These are phyloP conservation scores for Pseudocercospora macadamiae DNA, from an alignment of 2,329 filamentous ascomycete species.

Conservation along the genomic window DNA sequence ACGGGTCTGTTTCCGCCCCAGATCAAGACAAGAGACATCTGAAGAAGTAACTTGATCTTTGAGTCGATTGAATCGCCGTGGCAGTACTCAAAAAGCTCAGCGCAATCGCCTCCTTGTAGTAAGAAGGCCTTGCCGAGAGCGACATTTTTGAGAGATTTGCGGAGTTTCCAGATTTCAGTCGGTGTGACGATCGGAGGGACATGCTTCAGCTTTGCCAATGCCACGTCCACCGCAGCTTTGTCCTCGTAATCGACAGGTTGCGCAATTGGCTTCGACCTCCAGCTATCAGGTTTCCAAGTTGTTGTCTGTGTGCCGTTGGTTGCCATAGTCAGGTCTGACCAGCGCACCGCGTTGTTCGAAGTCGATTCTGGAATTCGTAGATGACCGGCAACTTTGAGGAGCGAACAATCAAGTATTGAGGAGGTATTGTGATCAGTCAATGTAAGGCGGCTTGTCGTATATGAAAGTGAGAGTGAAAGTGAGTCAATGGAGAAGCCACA, in stretches of 20 bases:
- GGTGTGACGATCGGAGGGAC: slow-evolving; percentile 80
- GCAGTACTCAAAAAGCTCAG: slow-evolving; percentile 97
- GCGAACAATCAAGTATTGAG: no score
- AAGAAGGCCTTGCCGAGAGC: slow-evolving; percentile 90
- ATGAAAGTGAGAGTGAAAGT: background rate
- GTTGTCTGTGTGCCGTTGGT: slow-evolving; percentile 5
- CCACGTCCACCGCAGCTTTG: slow-evolving; percentile 59
- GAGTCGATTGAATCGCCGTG: slow-evolving; percentile 85
- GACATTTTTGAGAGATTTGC: slow-evolving; percentile 78
- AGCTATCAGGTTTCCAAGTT: slow-evolving; percentile 67
- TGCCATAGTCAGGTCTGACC: background rate
- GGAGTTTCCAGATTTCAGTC: slow-evolving; percentile 77
- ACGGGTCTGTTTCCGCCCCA: slow-evolving; percentile 84
- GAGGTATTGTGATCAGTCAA: no score
- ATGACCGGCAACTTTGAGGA: no score
- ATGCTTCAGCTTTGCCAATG: slow-evolving; percentile 65
- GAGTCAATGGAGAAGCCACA: background rate
- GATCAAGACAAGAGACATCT: slow-evolving; percentile 95
- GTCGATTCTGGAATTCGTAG: no score
- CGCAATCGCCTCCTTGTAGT: slow-evolving; percentile 94
- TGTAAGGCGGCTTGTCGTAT: background rate
- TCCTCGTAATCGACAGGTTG: slow-evolving; percentile 74
- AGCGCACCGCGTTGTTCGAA: background rate
- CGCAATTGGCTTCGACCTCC: slow-evolving; percentile 78
- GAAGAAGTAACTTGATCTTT: slow-evolving; percentile 93